These are phyloP conservation scores for Eutypella sp. DNA, from an alignment of 2,329 filamentous ascomycete species.

Conservation along the genomic window DNA sequence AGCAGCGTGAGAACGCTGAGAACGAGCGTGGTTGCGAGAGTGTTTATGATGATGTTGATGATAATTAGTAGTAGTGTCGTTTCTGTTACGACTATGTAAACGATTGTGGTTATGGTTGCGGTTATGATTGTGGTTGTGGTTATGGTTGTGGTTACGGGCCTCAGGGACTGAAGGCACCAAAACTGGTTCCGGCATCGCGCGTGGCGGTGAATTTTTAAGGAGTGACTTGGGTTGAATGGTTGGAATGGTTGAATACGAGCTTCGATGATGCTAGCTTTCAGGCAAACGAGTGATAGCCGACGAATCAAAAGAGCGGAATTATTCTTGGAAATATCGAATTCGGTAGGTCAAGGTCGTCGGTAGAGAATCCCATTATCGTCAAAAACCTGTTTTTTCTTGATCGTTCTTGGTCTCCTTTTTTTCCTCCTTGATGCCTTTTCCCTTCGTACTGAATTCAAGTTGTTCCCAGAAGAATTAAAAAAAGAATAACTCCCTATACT, in stretches of 20 bases:
- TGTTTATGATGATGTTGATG: conserved; percentile 21
- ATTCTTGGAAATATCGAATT: too few species aligned
- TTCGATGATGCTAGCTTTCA: conserved; percentile 11
- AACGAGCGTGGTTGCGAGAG: conserved; percentile 28
- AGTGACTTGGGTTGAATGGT: conserved; percentile 8
- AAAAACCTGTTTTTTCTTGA: too few species aligned
- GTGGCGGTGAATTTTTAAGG: conserved; percentile 29
- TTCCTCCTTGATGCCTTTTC: too few species aligned
- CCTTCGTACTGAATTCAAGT: background rate
- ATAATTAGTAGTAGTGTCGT: conserved; percentile 16
- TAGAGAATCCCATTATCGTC: background rate
- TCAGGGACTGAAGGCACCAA: conserved; percentile 46
- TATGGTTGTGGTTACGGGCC: conserved; percentile 33
- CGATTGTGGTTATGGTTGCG: conserved; percentile 19
- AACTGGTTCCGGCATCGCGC: conserved; percentile 40
- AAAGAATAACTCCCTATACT: too few species aligned
- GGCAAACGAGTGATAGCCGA: background rate
- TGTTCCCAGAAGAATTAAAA: too few species aligned
- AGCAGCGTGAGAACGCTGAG: conserved; percentile 8
- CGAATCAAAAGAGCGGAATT: conserved; percentile 1
- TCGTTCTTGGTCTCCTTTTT: too few species aligned
- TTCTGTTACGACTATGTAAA: conserved; percentile 25
- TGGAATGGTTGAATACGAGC: conserved; percentile 32
- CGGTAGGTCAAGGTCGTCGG: background rate
- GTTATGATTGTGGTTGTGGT: conserved; percentile 30